Percentiles rank a stretch among this genome's conserved stretches.
phyloP scores from a whole-genome alignment of 208 protist species.

The Herpetomonas samuelpessoai region DNA sequence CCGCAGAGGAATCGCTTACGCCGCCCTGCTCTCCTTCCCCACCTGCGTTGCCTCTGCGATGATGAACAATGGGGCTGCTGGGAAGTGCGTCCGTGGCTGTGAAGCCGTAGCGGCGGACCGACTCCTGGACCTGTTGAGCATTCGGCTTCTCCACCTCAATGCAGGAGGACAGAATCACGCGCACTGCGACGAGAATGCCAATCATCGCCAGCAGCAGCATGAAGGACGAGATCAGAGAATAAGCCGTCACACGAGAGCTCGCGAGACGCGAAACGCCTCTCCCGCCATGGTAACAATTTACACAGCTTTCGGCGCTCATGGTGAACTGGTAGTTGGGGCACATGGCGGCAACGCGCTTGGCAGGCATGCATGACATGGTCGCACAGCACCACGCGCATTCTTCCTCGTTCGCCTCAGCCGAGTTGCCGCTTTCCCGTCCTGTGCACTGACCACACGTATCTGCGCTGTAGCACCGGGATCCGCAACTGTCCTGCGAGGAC shows the following conservation, averaged over 20 bases:
- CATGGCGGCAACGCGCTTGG: neutral
- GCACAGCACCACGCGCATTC: slow-evolving; percentile 44
- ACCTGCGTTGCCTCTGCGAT: neutral
- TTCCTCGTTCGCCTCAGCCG: slow-evolving; percentile 4
- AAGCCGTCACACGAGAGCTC: neutral
- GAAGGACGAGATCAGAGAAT: neutral
- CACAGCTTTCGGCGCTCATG: slow-evolving; percentile 7
- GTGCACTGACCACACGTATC: slow-evolving; percentile 39
- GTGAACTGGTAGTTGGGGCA: slow-evolving; percentile 38
- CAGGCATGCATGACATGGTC: slow-evolving; percentile 43
- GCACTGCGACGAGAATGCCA: slow-evolving; percentile 18
- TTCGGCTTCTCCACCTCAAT: slow-evolving; percentile 17
- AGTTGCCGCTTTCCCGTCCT: slow-evolving; percentile 6
- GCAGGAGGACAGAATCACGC: neutral
- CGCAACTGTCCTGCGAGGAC: slow-evolving; percentile 14
- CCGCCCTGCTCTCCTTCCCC: neutral
- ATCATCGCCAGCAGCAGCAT: slow-evolving; percentile 24
- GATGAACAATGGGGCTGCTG: slow-evolving; percentile 12
- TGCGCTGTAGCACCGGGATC: slow-evolving; percentile 37
- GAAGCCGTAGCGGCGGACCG: slow-evolving; percentile 51
- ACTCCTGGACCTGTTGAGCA: slow-evolving; percentile 20
- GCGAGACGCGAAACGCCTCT: slow-evolving; percentile 5
- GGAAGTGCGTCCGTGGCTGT: slow-evolving; percentile 14
- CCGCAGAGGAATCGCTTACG: neutral
- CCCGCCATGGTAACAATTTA: slow-evolving; percentile 28